Conservation (phyloP, 768 basidiomycete species). For the Ramaria sp. region DNA sequence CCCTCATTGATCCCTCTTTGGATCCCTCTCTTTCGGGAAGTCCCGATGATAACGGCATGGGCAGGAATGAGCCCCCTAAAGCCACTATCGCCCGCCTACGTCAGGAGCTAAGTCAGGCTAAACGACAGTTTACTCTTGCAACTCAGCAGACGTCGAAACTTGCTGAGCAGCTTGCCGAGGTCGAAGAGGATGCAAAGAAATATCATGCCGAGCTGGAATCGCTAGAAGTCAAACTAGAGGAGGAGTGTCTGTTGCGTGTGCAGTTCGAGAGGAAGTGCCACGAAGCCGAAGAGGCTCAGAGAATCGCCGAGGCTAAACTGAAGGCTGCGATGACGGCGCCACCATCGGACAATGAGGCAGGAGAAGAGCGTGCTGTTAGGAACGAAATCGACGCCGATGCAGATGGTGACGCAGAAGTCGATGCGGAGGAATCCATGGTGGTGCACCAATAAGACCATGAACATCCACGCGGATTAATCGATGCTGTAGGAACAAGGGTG, state of each 20-base stretch:
- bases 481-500: too few relatives aligned
- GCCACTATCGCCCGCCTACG: slow-evolving; percentile 1
- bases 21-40: slow-evolving; percentile 1
- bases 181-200: slow-evolving; percentile 3
- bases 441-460: background rate
- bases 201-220: background rate
- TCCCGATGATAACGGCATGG: background rate
- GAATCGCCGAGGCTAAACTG: background rate
- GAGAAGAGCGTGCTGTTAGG: background rate
- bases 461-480: too few relatives aligned
- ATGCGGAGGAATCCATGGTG: background rate
- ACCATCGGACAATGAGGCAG: background rate
- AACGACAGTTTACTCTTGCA: background rate
- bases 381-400: background rate
- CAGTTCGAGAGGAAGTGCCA: background rate
- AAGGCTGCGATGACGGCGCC: background rate
- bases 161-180: slow-evolving; percentile 6
- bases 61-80: background rate
- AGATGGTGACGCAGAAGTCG: slow-evolving; percentile 3
- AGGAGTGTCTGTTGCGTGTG: background rate
- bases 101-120: slow-evolving; percentile 2
- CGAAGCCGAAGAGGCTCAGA: background rate
- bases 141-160: slow-evolving; percentile 5
- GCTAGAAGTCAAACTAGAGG: background rate
- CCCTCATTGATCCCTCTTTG: slow-evolving; percentile 6